Evolutionary conservation across 108 stramenopile species (phyloP).

Genomic region (Skeletonema grethae): DNA sequence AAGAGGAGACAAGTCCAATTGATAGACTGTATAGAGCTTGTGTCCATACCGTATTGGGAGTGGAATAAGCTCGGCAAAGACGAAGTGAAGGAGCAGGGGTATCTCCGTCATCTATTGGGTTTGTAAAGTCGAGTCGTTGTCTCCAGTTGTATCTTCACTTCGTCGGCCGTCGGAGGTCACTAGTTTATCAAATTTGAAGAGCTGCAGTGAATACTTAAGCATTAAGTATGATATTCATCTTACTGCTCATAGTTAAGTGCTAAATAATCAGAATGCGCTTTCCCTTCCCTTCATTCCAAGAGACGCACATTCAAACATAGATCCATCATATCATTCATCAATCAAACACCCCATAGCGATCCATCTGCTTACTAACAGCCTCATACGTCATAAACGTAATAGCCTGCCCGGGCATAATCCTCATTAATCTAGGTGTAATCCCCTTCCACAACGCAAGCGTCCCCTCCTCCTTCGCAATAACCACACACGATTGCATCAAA

Average conservation of each 20-base stretch:
- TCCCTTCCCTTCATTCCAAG: too few relatives aligned
- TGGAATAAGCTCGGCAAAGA: too few relatives aligned
- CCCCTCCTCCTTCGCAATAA: constrained; percentile 95
- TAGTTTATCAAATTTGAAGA: too few relatives aligned
- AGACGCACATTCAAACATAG: too few relatives aligned
- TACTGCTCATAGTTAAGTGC: too few relatives aligned
- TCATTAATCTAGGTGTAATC: constrained; percentile 92
- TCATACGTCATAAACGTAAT: constrained; percentile 98
- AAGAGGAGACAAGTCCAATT: neutral
- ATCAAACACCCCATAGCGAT: constrained; percentile 36
- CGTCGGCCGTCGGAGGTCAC: too few relatives aligned
- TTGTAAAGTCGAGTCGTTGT: neutral
- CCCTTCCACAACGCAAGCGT: constrained; percentile 95
- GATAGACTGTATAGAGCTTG: neutral
- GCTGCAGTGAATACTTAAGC: too few relatives aligned
- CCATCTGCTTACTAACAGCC: constrained; percentile 58
- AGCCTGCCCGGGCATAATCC: constrained; percentile 97
- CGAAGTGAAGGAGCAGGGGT: too few relatives aligned
- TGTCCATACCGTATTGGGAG: neutral
- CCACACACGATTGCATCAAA: constrained; percentile 70
- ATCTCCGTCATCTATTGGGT: too few relatives aligned
- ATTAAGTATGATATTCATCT: too few relatives aligned
- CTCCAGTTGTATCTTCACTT: too few relatives aligned
- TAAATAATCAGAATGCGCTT: too few relatives aligned
- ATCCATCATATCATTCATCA: neutral